Evolutionary conservation across 1,284 basidiomycete species (phyloP), one percentile per base, ranked within the genome.

Genomic region (Ustilago curta): DNA sequence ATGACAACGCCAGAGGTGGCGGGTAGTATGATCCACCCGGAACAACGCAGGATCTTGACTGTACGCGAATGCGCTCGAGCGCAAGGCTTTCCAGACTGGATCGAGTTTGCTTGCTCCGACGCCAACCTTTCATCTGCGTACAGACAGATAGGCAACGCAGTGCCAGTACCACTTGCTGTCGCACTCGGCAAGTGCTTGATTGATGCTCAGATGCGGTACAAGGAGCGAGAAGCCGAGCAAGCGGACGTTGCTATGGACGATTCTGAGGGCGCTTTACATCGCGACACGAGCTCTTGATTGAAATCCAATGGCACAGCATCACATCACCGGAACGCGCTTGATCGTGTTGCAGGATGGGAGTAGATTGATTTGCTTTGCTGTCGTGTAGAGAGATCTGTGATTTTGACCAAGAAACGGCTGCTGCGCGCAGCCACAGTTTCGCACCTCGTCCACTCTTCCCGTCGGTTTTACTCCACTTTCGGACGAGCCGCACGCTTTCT

Each of bases 61-160:
- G 68, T 71, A 8, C 56, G 72, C 40, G 72, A 76, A 31, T 70
- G 69, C 37, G 72, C 68, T 5, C 45, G 72, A 9, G 68, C 72
- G 2, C 69, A 71, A 51, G 68, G 68, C 39, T 61, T 76, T 12
- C 73, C 73, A 4, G 73, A 76, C 45, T 63, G 59, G 58, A 55
- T 76, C 21, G 47, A 55, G 7, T 76, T 76, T 19, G 23, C 29
- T 6, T 56, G 47, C 14, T 56, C 58, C 9, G 64, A 63, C 27
- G 16, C 23, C 0, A 67, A 59, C 21, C 44, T 76, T 2, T 18
- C 11, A 3, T 70, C 60, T 2, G 73, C 69, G 2, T 67, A 71
- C 45, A 39, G 52, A 14, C 69, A 76, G 65, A 76, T 76, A 12
- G 73, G 73, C 7, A 76, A 76, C 44, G 69, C 69, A 4, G 73